A percentile compares a stretch with the other conserved stretches of the same genome.
These are phyloP conservation scores for Bullera alba DNA, from an alignment of 768 basidiomycete species.

Conservation along the genomic window DNA sequence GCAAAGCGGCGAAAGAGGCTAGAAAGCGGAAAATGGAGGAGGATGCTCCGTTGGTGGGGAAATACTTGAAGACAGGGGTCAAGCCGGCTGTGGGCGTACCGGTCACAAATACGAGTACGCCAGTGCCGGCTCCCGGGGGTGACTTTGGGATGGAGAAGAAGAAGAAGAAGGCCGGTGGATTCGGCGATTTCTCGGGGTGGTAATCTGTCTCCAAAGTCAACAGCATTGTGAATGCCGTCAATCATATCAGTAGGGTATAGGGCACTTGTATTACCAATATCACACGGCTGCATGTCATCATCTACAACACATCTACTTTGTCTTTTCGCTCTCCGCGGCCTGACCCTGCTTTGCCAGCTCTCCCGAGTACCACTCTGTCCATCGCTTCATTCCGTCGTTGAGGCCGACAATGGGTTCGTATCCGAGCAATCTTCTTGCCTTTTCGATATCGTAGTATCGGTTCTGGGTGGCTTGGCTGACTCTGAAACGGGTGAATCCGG, in stretches of 20 bases:
- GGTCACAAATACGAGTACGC: neutral
- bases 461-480: conserved; percentile 71
- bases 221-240: too few relatives aligned
- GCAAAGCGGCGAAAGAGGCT: conserved; percentile 23
- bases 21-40: conserved; percentile 18
- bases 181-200: conserved; percentile 58
- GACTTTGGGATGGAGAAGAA: conserved; percentile 52
- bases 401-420: conserved; percentile 87
- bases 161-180: conserved; percentile 78
- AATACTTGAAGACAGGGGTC: conserved; percentile 27
- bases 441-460: conserved; percentile 87
- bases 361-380: conserved; percentile 34
- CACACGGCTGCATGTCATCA: neutral
- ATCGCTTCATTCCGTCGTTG: conserved; percentile 71
- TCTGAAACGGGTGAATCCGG: conserved; percentile 77
- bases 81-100: conserved; percentile 1
- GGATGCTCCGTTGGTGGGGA: conserved; percentile 31
- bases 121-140: conserved; percentile 24
- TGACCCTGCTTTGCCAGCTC: conserved; percentile 28
- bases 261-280: neutral
- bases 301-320: conserved; percentile 18
- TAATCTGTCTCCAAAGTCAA: conserved; percentile 11
- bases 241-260: too few relatives aligned
- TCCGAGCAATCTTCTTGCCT: conserved; percentile 71
- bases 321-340: conserved; percentile 22